Evolutionary conservation across 2,329 filamentous ascomycete species (phyloP).

Genomic region (Conoideocrella luteorostrata): DNA sequence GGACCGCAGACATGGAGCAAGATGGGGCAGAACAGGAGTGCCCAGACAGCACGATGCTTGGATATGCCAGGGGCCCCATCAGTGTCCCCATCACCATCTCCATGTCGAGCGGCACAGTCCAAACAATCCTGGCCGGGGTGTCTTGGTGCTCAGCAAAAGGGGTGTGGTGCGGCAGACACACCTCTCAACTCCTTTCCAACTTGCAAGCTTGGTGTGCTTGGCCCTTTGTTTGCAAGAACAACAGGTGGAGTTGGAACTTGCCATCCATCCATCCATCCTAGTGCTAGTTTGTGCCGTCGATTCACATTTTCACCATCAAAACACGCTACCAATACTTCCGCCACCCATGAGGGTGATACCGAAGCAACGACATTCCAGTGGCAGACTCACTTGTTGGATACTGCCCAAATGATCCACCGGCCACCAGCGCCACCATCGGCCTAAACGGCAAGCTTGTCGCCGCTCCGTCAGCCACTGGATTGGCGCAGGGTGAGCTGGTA

Average conservation of each 20-base stretch:
- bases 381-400: too few species aligned
- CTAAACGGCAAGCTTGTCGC: slow-evolving; percentile 2
- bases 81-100: slow-evolving; percentile 6
- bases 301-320: too few species aligned
- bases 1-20: not conserved
- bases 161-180: slow-evolving; percentile 1
- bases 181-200: not conserved
- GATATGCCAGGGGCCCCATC: slow-evolving; percentile 5
- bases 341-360: too few species aligned
- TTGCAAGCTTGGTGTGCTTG: not conserved
- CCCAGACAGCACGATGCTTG: not conserved
- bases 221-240: slow-evolving; percentile 1
- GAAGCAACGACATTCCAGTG: too few species aligned
- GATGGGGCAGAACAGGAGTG: not conserved
- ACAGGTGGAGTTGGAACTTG: not conserved
- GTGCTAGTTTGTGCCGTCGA: slow-evolving; percentile 1
- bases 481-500: too few species aligned
- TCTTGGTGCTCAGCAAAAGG: not conserved
- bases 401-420: slow-evolving; percentile 1
- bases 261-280: not conserved
- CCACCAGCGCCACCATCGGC: slow-evolving; percentile 6
- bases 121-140: not conserved
- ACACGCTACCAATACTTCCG: too few species aligned
- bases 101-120: slow-evolving; percentile 1
- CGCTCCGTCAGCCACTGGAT: too few species aligned